phyloP scores from a whole-genome alignment of 73 alveolate genomes.

The Paramecium primaurelia region DNA sequence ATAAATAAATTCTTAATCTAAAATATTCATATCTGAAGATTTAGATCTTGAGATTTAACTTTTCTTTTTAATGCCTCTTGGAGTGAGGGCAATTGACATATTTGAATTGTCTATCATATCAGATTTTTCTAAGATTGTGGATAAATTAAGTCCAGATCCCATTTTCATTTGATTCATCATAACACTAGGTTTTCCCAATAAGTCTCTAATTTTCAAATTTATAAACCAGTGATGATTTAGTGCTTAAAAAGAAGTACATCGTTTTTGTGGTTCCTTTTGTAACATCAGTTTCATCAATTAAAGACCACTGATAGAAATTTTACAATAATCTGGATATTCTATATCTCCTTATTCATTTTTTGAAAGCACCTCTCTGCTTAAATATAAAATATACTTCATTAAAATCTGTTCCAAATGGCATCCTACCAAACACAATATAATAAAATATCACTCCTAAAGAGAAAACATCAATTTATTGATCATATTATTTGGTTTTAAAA shows the following conservation, averaged over 20 bases:
- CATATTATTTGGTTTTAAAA: slow-evolving; percentile 55
- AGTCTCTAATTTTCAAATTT: slow-evolving; percentile 36
- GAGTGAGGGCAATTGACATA: slow-evolving; percentile 33
- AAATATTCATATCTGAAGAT: background rate
- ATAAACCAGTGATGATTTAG: slow-evolving; percentile 63
- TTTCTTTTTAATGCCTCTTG: background rate
- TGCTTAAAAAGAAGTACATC: slow-evolving; percentile 56
- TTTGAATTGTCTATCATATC: slow-evolving; percentile 22
- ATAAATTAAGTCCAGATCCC: slow-evolving; percentile 24
- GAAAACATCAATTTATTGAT: slow-evolving; percentile 30
- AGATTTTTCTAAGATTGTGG: slow-evolving; percentile 27
- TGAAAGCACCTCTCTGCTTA: slow-evolving; percentile 13
- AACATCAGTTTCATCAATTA: slow-evolving; percentile 49
- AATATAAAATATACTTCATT: slow-evolving; percentile 2
- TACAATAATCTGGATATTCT: slow-evolving; percentile 34
- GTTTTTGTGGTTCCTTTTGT: slow-evolving; percentile 57
- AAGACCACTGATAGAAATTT: slow-evolving; percentile 22
- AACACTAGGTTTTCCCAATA: slow-evolving; percentile 36
- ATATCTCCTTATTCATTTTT: slow-evolving; percentile 54
- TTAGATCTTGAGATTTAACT: background rate
- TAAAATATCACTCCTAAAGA: slow-evolving; percentile 56
- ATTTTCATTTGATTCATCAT: background rate
- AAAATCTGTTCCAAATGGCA: slow-evolving; percentile 51
- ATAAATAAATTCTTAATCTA: slow-evolving; percentile 18
- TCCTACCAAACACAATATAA: slow-evolving; percentile 52